Conservation (phyloP, 2,329 filamentous ascomycete species). For the Phaeosphaeriaceae sp. region DNA sequence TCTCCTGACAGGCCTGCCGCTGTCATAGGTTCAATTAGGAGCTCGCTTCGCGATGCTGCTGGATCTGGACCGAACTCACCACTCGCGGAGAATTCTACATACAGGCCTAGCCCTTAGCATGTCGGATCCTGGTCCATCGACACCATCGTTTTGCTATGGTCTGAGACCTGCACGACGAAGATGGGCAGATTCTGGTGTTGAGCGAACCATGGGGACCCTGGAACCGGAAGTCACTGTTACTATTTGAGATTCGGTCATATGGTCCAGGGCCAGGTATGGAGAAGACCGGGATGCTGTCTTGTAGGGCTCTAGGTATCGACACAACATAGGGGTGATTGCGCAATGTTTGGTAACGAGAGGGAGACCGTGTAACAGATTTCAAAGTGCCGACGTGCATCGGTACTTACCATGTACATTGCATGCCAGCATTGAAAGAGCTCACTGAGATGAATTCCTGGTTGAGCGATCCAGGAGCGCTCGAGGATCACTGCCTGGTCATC, state of each 20-base stretch:
- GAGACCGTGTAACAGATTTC: slow-evolving; percentile 8
- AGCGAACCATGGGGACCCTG: slow-evolving; percentile 2
- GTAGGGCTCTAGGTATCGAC: neutral
- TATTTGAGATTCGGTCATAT: neutral
- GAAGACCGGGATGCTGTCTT: neutral
- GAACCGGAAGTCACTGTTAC: slow-evolving; percentile 2
- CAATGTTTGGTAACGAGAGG: slow-evolving; percentile 13
- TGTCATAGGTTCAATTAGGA: neutral
- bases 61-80: slow-evolving; percentile 1
- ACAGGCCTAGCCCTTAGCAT: neutral
- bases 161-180: slow-evolving; percentile 7
- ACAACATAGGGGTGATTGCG: slow-evolving; percentile 4
- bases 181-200: slow-evolving; percentile 1
- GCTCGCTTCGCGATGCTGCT: slow-evolving; percentile 3
- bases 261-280: neutral
- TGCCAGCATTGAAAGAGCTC: neutral
- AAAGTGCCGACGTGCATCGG: slow-evolving; percentile 8
- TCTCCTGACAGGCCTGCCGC: neutral
- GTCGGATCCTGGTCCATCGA: neutral
- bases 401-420: neutral
- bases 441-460: neutral
- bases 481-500: neutral
- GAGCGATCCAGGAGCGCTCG: neutral
- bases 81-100: neutral
- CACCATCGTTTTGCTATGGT: slow-evolving; percentile 1